Conservation (phyloP, 768 basidiomycete species). For the Thelephora aurantiotincta region DNA sequence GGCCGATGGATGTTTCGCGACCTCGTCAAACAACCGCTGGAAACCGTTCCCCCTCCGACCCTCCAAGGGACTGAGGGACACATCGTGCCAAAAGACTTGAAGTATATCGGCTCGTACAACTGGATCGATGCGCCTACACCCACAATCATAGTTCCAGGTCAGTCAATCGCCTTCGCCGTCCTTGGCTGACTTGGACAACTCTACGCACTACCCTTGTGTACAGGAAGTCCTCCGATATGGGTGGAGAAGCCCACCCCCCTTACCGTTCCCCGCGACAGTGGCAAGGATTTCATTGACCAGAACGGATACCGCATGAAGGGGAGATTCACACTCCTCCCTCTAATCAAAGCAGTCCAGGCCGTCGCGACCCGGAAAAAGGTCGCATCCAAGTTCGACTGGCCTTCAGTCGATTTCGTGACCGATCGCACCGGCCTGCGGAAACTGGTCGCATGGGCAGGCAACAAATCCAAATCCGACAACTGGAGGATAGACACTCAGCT, state of each 20-base stretch:
- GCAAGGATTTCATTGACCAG: conserved; percentile 37
- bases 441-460: conserved; percentile 39
- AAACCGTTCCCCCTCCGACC: too few relatives aligned
- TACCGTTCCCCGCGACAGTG: conserved; percentile 39
- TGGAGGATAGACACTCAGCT: conserved; percentile 64
- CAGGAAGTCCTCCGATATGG: conserved; percentile 53
- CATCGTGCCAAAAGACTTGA: conserved; percentile 8
- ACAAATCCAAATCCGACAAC: conserved; percentile 17
- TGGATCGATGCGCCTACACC: conserved; percentile 13
- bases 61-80: too few relatives aligned
- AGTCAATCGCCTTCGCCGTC: not conserved
- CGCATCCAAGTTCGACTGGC: conserved; percentile 18
- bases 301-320: conserved; percentile 31
- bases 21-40: too few relatives aligned
- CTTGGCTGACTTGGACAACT: not conserved
- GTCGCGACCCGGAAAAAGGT: conserved; percentile 14
- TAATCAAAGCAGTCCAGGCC: conserved; percentile 44
- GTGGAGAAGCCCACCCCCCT: conserved; percentile 31
- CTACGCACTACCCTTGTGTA: not conserved
- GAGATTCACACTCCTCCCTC: conserved; percentile 29
- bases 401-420: conserved; percentile 31
- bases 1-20: too few relatives aligned
- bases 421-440: conserved; percentile 57
- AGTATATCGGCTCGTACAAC: conserved; percentile 18
- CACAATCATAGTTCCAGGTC: conserved; percentile 19